Base-by-base conservation (phyloP, 441 rosid genomes). In the Brassica balearica region DNA sequence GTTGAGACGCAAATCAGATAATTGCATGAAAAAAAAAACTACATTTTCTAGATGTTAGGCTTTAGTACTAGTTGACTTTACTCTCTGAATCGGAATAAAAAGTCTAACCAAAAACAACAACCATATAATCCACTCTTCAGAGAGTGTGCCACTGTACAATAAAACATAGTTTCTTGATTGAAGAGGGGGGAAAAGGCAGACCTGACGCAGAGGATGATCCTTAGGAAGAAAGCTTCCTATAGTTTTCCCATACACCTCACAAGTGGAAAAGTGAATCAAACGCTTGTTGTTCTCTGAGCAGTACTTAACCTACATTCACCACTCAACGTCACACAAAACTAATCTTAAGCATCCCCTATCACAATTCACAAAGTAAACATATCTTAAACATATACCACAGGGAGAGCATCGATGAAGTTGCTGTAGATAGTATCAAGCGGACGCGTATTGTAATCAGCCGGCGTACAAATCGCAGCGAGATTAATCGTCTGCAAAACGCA, bases 381-480 rank as follows among this genome's bases (percentile, higher is more conserved):
- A 58, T 53, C 59, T 6, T 15, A 53, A 53, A 20, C 59, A 43
- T 43, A 64, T 86, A 96, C 99, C 94, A 96, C 99, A 0, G 99
- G 99, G 61, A 96, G 97, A 51, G 98, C 99, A 85, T 96, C 99
- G 17, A 92, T 91, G 85, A 96, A 96, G 74, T 96, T 96, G 87
- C 99, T 96, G 90, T 94, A 96, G 82, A 94, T 96, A 38, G 98
- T 96, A 73, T 96, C 98, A 67, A 96, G 87, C 3, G 99, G 98
- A 76, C 99, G 96, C 38, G 98, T 95, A 80, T 95, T 95, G 85
- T 95, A 95, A 82, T 95, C 99, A 0, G 99, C 99, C 41, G 99
- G 99, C 46, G 98, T 96, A 81, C 99, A 96, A 86, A 96, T 96
- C 82, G 99, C 99, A 29, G 99, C 99, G 1, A 96, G 93, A 88